A percentile compares a stretch with the other conserved stretches of the same genome.
Evolutionary conservation across 331 rosid genomes (phyloP).

Genomic region (Acacia pycnantha): DNA sequence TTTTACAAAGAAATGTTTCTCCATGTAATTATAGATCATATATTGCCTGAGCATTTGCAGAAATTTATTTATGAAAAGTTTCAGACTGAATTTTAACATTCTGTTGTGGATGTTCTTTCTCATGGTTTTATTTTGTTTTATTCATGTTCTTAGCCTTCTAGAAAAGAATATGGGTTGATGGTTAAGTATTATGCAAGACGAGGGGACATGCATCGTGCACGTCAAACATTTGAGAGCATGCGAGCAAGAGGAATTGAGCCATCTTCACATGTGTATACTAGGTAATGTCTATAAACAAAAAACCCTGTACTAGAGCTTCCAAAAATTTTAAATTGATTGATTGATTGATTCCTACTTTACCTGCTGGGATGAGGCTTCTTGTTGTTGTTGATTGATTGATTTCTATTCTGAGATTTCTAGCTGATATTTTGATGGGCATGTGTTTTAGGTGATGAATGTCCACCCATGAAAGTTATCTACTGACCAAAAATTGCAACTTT

Average conservation of each 20-base stretch:
- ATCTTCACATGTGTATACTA: slow-evolving; percentile 82
- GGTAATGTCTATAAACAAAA: slow-evolving; percentile 44
- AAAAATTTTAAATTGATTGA: slow-evolving; percentile 17
- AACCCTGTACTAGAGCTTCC: slow-evolving; percentile 7
- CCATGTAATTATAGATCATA: not conserved
- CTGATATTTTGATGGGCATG: not conserved
- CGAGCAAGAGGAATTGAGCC: slow-evolving; percentile 97
- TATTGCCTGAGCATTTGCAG: not conserved
- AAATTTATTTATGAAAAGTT: slow-evolving; percentile 10
- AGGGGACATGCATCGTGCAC: slow-evolving; percentile 96
- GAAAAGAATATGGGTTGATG: slow-evolving; percentile 95
- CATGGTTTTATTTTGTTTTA: slow-evolving; percentile 29
- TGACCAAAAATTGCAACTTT: not conserved
- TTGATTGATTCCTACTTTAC: not conserved
- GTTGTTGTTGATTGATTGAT: not conserved
- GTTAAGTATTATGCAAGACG: slow-evolving; percentile 88
- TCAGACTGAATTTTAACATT: not conserved
- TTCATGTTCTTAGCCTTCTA: slow-evolving; percentile 70
- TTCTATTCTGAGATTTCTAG: slow-evolving; percentile 26
- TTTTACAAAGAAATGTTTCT: not conserved
- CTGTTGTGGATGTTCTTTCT: slow-evolving; percentile 18
- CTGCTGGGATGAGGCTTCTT: no score
- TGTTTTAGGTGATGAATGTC: not conserved
- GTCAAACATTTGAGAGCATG: slow-evolving; percentile 93
- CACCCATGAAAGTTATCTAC: not conserved